A percentile compares a stretch with the other conserved stretches of the same genome.
Evolutionary conservation across 495 filamentous ascomycete species (phyloP).

Genomic region (Penicillium robsamsonii): DNA sequence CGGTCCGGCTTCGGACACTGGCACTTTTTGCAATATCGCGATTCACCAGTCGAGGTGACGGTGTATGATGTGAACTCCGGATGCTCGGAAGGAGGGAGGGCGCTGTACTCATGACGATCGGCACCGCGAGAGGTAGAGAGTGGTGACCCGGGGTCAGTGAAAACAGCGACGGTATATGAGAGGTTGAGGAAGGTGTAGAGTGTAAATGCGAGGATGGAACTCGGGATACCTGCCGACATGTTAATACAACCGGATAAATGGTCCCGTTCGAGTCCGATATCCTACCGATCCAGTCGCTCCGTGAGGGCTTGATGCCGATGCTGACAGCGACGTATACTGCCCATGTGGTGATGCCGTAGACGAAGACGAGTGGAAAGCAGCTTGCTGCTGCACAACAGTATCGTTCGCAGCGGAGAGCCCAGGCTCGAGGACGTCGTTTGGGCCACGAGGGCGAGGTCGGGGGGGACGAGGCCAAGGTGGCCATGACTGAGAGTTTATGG

Average conservation of each 20-base stretch:
- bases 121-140: constrained; percentile 39
- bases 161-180: constrained; percentile 88
- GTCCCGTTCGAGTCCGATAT: not conserved
- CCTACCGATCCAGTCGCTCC: constrained; percentile 66
- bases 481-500: constrained; percentile 32
- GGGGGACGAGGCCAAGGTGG: constrained; percentile 41
- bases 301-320: constrained; percentile 61
- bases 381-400: constrained; percentile 73
- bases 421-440: constrained; percentile 53
- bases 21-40: constrained; percentile 96
- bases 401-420: constrained; percentile 76
- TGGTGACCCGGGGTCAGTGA: constrained; percentile 80
- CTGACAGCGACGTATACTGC: constrained; percentile 81
- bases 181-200: constrained; percentile 81
- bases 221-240: constrained; percentile 33
- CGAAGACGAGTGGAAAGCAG: constrained; percentile 87
- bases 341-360: constrained; percentile 88
- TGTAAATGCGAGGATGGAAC: constrained; percentile 58
- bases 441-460: constrained; percentile 50
- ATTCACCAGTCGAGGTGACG: constrained; percentile 82
- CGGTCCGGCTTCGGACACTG: constrained; percentile 91
- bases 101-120: constrained; percentile 53
- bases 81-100: constrained; percentile 62
- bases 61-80: constrained; percentile 68
- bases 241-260: not conserved